Evolutionary conservation across 148 eudicot genomes (phyloP).

Genomic region (Rhododendron molle): DNA sequence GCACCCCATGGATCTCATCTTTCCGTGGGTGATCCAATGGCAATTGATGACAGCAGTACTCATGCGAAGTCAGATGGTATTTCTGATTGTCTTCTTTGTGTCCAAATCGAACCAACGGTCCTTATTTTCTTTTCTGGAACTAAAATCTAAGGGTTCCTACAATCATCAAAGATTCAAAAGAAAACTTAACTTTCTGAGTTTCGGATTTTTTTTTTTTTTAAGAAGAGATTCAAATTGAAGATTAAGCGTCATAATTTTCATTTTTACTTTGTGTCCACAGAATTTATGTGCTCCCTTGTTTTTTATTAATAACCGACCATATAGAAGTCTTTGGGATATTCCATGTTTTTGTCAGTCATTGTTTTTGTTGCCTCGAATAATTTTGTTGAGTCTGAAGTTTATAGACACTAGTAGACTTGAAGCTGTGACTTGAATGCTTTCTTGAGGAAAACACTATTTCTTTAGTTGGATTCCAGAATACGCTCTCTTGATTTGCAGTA

Average conservation of each 20-base stretch:
- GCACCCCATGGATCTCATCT: conserved; percentile 45
- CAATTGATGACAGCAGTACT: conserved; percentile 51
- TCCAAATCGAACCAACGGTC: not conserved
- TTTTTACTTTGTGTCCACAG: not conserved
- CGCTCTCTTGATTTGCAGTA: not conserved
- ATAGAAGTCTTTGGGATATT: not conserved
- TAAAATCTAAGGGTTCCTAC: not conserved
- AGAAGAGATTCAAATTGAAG: not conserved
- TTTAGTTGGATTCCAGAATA: not conserved
- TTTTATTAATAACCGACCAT: not conserved
- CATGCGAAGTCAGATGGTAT: conserved; percentile 63
- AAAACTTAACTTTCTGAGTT: not conserved
- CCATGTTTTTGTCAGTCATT: not conserved
- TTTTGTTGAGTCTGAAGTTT: not conserved
- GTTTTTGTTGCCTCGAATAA: not conserved
- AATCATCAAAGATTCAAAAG: not conserved
- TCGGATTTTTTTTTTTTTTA: not conserved
- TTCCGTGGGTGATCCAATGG: conserved; percentile 64
- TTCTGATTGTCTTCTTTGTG: conserved; percentile 5
- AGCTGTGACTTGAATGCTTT: conserved; percentile 2
- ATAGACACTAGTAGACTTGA: not conserved
- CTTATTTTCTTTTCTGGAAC: not conserved
- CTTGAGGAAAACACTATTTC: not conserved
- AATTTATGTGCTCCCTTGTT: not conserved
- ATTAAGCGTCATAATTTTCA: not conserved